These are phyloP conservation scores for Withania somnifera DNA, from an alignment of 305 asterid species.

Conservation along the genomic window DNA sequence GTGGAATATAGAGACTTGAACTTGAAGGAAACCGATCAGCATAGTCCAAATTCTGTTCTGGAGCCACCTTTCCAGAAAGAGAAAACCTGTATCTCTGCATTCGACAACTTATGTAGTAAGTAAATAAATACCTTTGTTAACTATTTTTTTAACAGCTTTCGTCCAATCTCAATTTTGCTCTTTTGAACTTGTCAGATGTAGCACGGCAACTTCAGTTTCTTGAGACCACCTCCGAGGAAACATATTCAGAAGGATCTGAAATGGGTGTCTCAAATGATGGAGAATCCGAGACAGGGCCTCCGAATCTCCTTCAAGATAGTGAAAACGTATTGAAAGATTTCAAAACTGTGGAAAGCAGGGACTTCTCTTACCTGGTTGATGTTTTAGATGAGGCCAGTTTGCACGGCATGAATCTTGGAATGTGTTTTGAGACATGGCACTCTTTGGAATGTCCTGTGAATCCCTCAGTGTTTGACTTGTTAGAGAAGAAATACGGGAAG, in stretches of 20 bases:
- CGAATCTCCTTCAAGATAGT: conserved; percentile 11
- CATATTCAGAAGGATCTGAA: conserved; percentile 49
- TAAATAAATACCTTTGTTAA: background rate
- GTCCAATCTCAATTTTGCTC: background rate
- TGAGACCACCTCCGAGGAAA: conserved; percentile 28
- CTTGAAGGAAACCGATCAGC: conserved; percentile 34
- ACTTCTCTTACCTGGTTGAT: conserved; percentile 56
- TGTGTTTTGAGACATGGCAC: conserved; percentile 29
- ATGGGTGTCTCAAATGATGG: conserved; percentile 49
- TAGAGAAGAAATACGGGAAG: conserved; percentile 62
- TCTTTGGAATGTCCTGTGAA: conserved; percentile 37
- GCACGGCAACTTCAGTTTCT: conserved; percentile 16
- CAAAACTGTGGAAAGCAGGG: conserved; percentile 38
- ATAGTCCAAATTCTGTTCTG: conserved; percentile 57
- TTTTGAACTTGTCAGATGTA: conserved; percentile 9
- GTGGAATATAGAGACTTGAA: conserved; percentile 14
- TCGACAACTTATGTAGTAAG: conserved; percentile 21
- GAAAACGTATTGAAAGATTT: conserved; percentile 26
- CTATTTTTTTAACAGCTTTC: background rate
- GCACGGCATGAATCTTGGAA: conserved; percentile 15
- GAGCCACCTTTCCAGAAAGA: conserved; percentile 27
- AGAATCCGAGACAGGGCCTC: conserved; percentile 22
- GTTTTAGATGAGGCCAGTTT: conserved; percentile 53
- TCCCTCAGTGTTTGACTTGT: conserved; percentile 33
- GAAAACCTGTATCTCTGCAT: conserved; percentile 13